Percentiles rank a stretch among this genome's conserved stretches.
Conservation (phyloP, 2,329 filamentous ascomycete genomes). For the Graphilbum sp. region DNA sequence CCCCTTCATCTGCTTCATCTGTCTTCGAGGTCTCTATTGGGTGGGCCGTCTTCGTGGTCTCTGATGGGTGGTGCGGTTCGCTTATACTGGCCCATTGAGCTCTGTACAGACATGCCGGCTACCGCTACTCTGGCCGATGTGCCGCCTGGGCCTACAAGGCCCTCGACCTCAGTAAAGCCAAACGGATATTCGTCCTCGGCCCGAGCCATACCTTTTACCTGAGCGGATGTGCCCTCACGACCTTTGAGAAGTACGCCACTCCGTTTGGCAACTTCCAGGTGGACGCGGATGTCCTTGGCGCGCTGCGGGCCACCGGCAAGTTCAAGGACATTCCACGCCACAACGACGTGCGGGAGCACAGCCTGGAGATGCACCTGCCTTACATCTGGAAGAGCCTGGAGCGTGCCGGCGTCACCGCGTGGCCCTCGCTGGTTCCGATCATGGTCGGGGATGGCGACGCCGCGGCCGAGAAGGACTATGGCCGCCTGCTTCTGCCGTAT, state of each 20-base stretch:
- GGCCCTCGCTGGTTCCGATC: slow-evolving; percentile 68
- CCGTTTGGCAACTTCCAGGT: slow-evolving; percentile 56
- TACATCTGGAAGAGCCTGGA: slow-evolving; percentile 70
- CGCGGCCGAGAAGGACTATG: slow-evolving; percentile 50
- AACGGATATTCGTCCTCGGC: slow-evolving; percentile 81
- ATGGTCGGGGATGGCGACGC: slow-evolving; percentile 63
- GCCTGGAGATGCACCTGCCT: slow-evolving; percentile 89
- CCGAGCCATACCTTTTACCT: slow-evolving; percentile 84
- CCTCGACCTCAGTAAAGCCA: slow-evolving; percentile 65
- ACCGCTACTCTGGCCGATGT: slow-evolving; percentile 76
- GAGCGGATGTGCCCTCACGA: slow-evolving; percentile 58
- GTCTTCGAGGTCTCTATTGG: too few species aligned
- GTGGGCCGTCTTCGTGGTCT: too few species aligned
- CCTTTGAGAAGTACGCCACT: slow-evolving; percentile 53
- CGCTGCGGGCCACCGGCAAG: slow-evolving; percentile 32
- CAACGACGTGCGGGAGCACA: slow-evolving; percentile 74
- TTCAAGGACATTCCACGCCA: slow-evolving; percentile 48
- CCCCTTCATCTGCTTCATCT: too few species aligned
- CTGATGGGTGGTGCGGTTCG: too few species aligned
- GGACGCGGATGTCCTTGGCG: slow-evolving; percentile 37
- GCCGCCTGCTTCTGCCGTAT: slow-evolving; percentile 59
- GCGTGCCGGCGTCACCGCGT: slow-evolving; percentile 31
- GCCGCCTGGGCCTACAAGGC: slow-evolving; percentile 91
- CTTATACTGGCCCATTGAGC: slow-evolving; percentile 9
- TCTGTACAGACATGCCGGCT: slow-evolving; percentile 66